These are phyloP conservation scores for Solanum pinnatisectum DNA, from an alignment of 257 asterid species.

Conservation along the genomic window DNA sequence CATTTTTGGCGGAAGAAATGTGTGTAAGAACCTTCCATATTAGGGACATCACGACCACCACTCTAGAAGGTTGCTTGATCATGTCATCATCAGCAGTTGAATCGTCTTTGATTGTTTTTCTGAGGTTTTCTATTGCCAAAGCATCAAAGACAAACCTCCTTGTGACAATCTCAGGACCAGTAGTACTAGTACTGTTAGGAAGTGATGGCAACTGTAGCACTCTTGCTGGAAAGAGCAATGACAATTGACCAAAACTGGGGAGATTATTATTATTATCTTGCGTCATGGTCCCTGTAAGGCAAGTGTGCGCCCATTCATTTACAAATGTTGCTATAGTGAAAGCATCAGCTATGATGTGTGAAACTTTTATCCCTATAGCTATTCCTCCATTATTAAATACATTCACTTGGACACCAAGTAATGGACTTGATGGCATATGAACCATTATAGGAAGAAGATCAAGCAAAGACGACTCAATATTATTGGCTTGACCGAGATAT, in stretches of 20 bases:
- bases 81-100: too few species aligned
- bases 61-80: neutral
- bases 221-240: slow-evolving; percentile 3
- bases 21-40: slow-evolving; percentile 12
- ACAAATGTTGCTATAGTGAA: neutral
- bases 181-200: too few species aligned
- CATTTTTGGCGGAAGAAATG: neutral
- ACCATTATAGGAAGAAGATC: neutral
- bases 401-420: slow-evolving; percentile 6
- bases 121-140: neutral
- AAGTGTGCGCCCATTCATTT: slow-evolving; percentile 5
- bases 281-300: neutral
- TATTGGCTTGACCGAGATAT: neutral
- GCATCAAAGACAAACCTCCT: neutral
- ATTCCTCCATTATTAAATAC: slow-evolving; percentile 1
- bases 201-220: neutral
- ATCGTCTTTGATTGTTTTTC: too few species aligned
- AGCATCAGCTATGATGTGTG: neutral
- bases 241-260: neutral
- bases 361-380: neutral
- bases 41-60: neutral
- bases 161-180: neutral
- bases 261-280: neutral
- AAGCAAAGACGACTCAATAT: neutral
- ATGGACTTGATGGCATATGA: neutral